Conservation (phyloP, 257 asterid species). For the Capsicum baccatum region DNA sequence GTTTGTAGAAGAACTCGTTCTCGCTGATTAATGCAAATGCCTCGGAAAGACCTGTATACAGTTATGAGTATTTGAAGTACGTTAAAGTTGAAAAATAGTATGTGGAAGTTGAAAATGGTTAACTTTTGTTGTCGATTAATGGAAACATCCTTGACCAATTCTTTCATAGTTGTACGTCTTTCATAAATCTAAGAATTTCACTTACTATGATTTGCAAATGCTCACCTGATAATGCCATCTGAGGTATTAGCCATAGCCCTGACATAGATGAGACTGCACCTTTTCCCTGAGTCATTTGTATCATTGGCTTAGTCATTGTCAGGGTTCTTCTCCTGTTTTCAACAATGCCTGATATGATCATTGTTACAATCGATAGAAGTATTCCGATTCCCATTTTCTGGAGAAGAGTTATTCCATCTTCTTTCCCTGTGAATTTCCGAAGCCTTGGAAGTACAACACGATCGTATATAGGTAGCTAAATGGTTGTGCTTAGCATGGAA, state of each 20-base stretch:
- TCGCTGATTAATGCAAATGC: conserved; percentile 39
- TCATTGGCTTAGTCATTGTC: neutral
- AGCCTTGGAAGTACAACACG: conserved; percentile 38
- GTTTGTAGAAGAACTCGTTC: conserved; percentile 39
- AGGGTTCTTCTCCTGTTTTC: conserved; percentile 38
- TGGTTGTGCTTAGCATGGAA: conserved; percentile 39
- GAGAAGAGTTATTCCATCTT: conserved; percentile 29
- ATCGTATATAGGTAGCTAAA: conserved; percentile 47
- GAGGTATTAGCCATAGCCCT: conserved; percentile 39
- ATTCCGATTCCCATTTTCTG: conserved; percentile 46
- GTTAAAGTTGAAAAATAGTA: neutral
- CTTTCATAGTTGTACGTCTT: neutral
- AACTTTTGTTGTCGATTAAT: neutral
- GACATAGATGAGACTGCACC: conserved; percentile 40
- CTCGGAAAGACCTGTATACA: conserved; percentile 34
- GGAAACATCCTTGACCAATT: neutral
- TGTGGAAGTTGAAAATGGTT: neutral
- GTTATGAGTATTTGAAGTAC: neutral
- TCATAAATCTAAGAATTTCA: neutral
- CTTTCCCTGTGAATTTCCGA: conserved; percentile 30
- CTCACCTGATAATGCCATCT: conserved; percentile 32
- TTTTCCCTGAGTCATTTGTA: conserved; percentile 1
- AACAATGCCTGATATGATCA: conserved; percentile 35
- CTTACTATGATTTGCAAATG: neutral
- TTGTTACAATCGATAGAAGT: conserved; percentile 26